Evolutionary conservation across 75 land plant genomes (phyloP).

Genomic region (Pinus albicaulis): DNA sequence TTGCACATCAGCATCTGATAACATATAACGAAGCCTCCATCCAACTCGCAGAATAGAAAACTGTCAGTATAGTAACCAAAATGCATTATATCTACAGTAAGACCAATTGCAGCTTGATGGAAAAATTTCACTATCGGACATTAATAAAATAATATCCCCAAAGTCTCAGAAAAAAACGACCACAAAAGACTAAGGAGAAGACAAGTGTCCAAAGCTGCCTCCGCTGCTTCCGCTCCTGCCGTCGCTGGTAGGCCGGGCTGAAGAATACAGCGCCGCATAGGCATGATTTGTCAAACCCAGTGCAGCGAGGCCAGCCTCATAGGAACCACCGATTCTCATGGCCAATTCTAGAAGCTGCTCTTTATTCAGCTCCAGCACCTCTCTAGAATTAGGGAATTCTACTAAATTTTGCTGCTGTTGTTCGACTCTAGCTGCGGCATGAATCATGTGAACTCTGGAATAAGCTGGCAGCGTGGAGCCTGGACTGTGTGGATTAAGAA

Average conservation of each 20-base stretch:
- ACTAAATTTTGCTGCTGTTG: not conserved
- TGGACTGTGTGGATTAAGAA: not conserved
- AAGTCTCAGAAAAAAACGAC: no score
- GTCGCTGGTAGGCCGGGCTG: not conserved
- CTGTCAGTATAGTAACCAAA: no score
- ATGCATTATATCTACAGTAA: no score
- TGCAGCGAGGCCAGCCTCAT: not conserved
- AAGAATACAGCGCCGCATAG: no score
- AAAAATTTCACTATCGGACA: no score
- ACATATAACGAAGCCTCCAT: no score
- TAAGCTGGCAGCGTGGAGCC: not conserved
- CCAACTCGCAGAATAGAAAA: no score
- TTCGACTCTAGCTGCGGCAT: not conserved
- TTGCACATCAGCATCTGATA: no score
- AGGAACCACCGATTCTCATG: constrained; percentile 1
- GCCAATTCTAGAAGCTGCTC: constrained; percentile 7
- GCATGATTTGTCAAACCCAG: not conserved
- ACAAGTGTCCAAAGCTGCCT: constrained; percentile 1
- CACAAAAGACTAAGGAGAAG: not conserved
- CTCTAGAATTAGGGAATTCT: not conserved
- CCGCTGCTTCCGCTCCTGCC: not conserved
- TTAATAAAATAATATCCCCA: no score
- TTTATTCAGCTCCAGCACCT: not conserved
- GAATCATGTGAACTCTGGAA: not conserved
- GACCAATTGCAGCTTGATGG: no score